These are phyloP conservation scores for Porcisia deanei DNA, from an alignment of 208 protist species.

Conservation along the genomic window DNA sequence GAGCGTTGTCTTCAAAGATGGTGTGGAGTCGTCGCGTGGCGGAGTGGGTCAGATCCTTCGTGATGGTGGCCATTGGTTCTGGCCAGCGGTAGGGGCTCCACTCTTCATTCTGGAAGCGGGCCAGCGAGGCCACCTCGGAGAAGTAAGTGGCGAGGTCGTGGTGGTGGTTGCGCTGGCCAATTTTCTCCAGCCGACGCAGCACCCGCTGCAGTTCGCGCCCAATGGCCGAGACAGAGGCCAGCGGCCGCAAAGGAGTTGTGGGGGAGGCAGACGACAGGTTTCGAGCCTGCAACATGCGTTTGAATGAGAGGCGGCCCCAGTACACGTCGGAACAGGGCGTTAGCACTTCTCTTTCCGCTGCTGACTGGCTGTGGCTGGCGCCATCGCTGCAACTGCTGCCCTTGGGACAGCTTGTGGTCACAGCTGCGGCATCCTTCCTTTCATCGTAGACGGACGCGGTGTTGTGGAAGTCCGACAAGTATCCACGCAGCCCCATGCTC, in stretches of 20 bases:
- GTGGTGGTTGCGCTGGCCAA: conserved; percentile 31
- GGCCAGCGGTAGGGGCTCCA: conserved; percentile 30
- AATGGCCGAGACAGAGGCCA: conserved; percentile 4
- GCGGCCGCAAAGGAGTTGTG: conserved; percentile 2
- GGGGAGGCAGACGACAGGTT: conserved; percentile 5
- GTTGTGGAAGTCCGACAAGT: conserved; percentile 31
- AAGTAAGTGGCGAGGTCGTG: conserved; percentile 52
- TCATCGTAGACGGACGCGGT: conserved; percentile 11
- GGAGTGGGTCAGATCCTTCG: conserved; percentile 10
- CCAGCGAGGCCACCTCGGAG: conserved; percentile 29
- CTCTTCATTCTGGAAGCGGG: conserved; percentile 25
- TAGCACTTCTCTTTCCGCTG: background rate
- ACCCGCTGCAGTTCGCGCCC: conserved; percentile 20
- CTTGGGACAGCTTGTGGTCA: background rate
- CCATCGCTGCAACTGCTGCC: background rate
- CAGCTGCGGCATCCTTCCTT: background rate
- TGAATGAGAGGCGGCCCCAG: conserved; percentile 29
- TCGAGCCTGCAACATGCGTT: conserved; percentile 19
- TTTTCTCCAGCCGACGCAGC: conserved; percentile 30
- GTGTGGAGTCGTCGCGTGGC: conserved; percentile 8
- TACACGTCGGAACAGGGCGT: conserved; percentile 26
- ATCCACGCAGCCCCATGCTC: conserved; percentile 23
- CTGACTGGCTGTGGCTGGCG: background rate
- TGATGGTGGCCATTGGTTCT: conserved; percentile 26
- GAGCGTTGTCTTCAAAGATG: conserved; percentile 15